Evolutionary conservation across 495 filamentous ascomycete genomes (phyloP).

Genomic region (Hypoxylon subgilvum): DNA sequence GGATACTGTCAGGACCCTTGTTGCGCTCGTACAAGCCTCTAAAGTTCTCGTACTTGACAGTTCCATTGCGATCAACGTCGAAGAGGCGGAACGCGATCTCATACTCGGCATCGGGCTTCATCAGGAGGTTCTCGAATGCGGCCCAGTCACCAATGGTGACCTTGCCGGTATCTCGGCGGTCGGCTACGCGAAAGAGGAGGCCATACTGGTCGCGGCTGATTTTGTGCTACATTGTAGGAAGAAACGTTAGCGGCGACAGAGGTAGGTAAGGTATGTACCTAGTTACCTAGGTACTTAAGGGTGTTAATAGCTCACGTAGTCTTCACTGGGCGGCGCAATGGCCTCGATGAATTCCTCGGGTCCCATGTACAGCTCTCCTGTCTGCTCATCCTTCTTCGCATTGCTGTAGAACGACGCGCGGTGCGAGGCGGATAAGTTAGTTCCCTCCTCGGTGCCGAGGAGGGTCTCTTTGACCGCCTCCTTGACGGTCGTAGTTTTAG

Average conservation of each 20-base stretch:
- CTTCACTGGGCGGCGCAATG: conserved; percentile 83
- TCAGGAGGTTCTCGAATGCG: conserved; percentile 89
- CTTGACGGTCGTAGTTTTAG: conserved; percentile 59
- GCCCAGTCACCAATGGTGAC: conserved; percentile 85
- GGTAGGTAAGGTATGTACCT: no score
- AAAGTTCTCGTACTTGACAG: conserved; percentile 87
- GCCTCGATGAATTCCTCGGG: conserved; percentile 87
- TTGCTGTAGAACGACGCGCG: conserved; percentile 76
- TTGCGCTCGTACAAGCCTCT: conserved; percentile 79
- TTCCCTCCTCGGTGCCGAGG: conserved; percentile 65
- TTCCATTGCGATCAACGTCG: conserved; percentile 79
- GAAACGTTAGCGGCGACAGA: conserved; percentile 18
- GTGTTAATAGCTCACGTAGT: conserved; percentile 74
- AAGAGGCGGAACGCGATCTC: conserved; percentile 98
- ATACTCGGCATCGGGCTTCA: conserved; percentile 96
- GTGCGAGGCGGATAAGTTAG: conserved; percentile 70
- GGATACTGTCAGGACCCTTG: conserved; percentile 79
- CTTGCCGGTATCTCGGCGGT: conserved; percentile 72
- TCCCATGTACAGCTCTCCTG: conserved; percentile 79
- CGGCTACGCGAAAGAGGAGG: conserved; percentile 89
- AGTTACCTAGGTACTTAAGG: background rate
- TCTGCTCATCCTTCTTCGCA: conserved; percentile 74
- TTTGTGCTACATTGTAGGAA: conserved; percentile 72
- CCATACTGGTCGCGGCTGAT: conserved; percentile 93
- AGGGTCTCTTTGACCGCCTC: conserved; percentile 79